Percentiles rank a stretch among this genome's conserved stretches.
Conservation (phyloP, 192 early-diverging fungal genomes). For the Blastocladiella britannica region DNA sequence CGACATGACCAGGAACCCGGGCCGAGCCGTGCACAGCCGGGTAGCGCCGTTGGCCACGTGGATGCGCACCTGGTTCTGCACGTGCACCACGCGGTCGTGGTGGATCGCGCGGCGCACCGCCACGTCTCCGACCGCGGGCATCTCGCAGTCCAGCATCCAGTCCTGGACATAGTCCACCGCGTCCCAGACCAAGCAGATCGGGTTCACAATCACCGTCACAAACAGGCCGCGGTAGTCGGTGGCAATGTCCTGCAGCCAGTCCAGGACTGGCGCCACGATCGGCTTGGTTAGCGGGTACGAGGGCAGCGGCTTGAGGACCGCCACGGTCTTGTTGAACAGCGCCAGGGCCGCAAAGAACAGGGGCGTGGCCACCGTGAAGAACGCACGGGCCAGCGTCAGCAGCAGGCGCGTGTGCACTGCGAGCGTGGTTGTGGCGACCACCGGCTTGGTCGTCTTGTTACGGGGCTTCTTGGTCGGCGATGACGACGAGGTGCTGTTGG, state of each 20-base stretch:
- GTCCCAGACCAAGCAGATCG: background rate
- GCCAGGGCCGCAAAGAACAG: background rate
- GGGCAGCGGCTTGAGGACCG: background rate
- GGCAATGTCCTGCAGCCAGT: background rate
- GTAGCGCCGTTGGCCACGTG: constrained; percentile 1
- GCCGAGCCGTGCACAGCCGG: constrained; percentile 15
- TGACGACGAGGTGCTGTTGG: too few species aligned
- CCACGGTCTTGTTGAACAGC: background rate
- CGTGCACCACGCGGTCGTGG: background rate
- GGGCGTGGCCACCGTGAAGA: background rate
- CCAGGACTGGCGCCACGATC: background rate
- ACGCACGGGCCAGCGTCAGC: too few species aligned
- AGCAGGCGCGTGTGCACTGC: too few species aligned
- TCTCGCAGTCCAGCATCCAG: background rate
- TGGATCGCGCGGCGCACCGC: background rate
- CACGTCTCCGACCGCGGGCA: background rate
- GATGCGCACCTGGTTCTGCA: background rate
- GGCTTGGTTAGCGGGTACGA: background rate
- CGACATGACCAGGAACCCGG: constrained; percentile 10
- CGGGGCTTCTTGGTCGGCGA: too few species aligned
- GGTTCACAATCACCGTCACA: background rate
- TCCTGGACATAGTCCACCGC: background rate
- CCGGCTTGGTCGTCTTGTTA: too few species aligned
- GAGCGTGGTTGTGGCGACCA: too few species aligned
- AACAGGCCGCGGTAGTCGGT: background rate